These are phyloP conservation scores for Claviceps sp. DNA, from an alignment of 2,329 filamentous ascomycete genomes.

Conservation along the genomic window DNA sequence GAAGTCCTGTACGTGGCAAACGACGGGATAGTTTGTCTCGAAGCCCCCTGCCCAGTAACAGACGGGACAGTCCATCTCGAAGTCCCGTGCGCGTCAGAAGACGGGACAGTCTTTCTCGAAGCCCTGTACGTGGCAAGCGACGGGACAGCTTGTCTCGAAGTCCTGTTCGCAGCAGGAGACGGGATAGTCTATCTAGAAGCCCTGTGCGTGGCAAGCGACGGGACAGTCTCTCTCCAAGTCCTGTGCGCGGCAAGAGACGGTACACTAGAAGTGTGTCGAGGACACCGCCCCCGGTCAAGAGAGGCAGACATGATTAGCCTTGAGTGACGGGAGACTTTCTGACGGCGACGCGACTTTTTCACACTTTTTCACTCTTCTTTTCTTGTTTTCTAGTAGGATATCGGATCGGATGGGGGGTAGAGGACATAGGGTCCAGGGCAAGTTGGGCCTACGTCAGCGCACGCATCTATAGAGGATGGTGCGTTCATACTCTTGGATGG, in stretches of 20 bases:
- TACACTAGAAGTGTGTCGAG: constrained; percentile 19
- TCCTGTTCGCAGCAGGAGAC: constrained; percentile 1
- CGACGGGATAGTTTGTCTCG: constrained; percentile 15
- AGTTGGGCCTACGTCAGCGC: neutral
- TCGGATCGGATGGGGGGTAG: neutral
- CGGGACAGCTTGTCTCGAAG: neutral
- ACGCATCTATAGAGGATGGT: no score
- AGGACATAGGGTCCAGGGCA: neutral
- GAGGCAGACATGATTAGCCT: constrained; percentile 15
- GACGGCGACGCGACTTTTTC: neutral
- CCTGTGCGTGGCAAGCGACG: constrained; percentile 4
- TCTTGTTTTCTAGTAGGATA: neutral
- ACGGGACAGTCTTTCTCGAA: constrained; percentile 1
- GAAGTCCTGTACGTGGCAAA: neutral
- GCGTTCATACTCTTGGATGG: neutral
- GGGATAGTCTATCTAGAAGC: constrained; percentile 9
- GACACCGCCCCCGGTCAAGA: constrained; percentile 19
- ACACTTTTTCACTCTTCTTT: neutral
- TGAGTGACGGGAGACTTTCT: neutral
- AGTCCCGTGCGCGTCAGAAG: constrained; percentile 1
- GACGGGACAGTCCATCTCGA: neutral
- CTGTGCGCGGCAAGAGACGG: constrained; percentile 4
- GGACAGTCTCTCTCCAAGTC: neutral
- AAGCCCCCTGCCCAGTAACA: neutral
- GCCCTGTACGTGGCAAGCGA: neutral